Evolutionary conservation across 2,329 filamentous ascomycete species (phyloP), one percentile per base, ranked within the genome.

Genomic region (Phaeosphaeriaceae sp.): DNA sequence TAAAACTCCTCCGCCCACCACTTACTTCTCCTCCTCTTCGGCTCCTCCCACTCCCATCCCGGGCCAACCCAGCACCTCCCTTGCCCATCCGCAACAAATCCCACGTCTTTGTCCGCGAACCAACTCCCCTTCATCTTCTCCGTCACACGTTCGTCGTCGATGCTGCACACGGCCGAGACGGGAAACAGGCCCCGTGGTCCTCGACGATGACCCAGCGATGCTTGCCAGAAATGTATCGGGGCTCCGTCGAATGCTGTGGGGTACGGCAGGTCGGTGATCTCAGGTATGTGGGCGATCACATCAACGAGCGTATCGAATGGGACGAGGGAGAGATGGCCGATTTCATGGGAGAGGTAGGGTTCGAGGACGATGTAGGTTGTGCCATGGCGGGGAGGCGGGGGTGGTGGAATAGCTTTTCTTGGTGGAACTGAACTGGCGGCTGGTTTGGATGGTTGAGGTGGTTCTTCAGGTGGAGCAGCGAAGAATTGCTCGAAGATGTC

Each of bases 31-130:
- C 40, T 7, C 40, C 51, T 33, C 41, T 27, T 15, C 19, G 51
- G 41, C 51, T 47, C 51, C 27, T 22, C 33, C 51, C 51, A 47
- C 42, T 40, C 41, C 50, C 42, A 53, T 15, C 31, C 42, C 9
- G 51, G 51, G 20, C 51, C 51, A 25, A 53, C 44, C 51, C 51
- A 53, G 24, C 27, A 36, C 20, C 44, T 41, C n/a, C 51, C 51
- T 27, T 40, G 27, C n/a, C 24, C 27, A 41, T 53, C 42, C 7
- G 42, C 44, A 13, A 53, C 20, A 19, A 53, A 48, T 7, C 51
- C 51, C 13, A 40, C 44, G 13, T 27, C 15, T n/a, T 25, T 24
- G 13, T 48, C 51, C 15, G 51, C 51, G 36, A 48, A 41, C 51
- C 51, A 48, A 33, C n/a, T 41, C 19, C 47, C 42, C 21, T 7